Percentiles rank a stretch among this genome's conserved stretches.
These are phyloP conservation scores for Gynandropsis gynandra DNA, from an alignment of 345 rosid genomes.

Conservation along the genomic window DNA sequence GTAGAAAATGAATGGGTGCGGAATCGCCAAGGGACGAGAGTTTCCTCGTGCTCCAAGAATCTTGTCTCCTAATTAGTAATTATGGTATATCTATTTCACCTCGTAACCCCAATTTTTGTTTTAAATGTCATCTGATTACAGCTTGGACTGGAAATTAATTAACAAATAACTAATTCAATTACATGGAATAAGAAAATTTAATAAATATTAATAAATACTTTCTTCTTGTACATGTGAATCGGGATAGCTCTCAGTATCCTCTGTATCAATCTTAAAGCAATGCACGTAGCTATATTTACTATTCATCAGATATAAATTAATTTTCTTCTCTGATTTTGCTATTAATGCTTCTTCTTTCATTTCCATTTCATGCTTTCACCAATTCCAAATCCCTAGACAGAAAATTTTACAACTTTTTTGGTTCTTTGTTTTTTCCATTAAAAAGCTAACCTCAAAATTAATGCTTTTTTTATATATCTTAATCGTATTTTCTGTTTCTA, in stretches of 20 bases:
- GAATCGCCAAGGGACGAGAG: too few species aligned
- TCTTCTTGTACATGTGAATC: neutral
- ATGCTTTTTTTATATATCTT: too few species aligned
- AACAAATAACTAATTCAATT: conserved; percentile 4
- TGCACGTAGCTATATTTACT: conserved; percentile 27
- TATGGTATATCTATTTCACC: conserved; percentile 26
- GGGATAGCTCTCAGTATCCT: conserved; percentile 21
- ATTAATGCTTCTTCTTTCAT: too few species aligned
- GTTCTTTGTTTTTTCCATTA: too few species aligned
- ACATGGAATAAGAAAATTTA: neutral
- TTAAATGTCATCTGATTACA: conserved; percentile 20
- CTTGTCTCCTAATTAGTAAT: conserved; percentile 25
- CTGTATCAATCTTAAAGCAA: conserved; percentile 22
- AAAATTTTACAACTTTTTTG: too few species aligned
- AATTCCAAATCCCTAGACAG: too few species aligned
- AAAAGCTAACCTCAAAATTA: too few species aligned
- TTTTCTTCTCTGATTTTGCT: neutral
- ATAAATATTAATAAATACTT: neutral
- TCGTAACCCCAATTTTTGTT: conserved; percentile 22
- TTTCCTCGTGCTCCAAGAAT: conserved; percentile 20
- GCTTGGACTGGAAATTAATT: conserved; percentile 13
- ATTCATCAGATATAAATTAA: neutral
- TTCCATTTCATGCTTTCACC: too few species aligned
- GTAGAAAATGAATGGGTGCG: too few species aligned
- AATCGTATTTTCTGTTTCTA: too few species aligned